phyloP scores from a whole-genome alignment of 495 filamentous ascomycete genomes.

The Cairneyella variabilis region DNA sequence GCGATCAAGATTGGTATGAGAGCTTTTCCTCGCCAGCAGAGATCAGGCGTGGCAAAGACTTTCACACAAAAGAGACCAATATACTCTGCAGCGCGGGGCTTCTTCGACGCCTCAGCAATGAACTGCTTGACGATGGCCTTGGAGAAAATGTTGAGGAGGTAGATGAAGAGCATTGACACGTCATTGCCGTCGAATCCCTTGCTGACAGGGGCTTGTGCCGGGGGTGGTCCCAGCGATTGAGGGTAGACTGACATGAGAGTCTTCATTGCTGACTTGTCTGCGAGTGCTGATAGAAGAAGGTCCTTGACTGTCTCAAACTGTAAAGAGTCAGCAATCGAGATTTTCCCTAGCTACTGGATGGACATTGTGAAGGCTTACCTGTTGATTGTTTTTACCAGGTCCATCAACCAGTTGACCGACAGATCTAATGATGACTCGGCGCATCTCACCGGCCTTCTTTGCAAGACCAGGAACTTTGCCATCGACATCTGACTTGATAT shows the following conservation, averaged over 20 bases:
- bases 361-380: conserved; percentile 42
- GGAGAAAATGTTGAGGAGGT: conserved; percentile 75
- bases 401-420: conserved; percentile 70
- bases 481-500: conserved; percentile 40
- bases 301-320: not conserved
- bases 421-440: conserved; percentile 64
- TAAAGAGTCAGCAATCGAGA: too few species aligned
- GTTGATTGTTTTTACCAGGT: conserved; percentile 55
- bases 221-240: too few species aligned
- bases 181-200: conserved; percentile 40
- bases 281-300: too few species aligned
- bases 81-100: conserved; percentile 70
- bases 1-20: conserved; percentile 86
- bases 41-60: conserved; percentile 65
- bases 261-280: too few species aligned
- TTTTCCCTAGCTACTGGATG: too few species aligned
- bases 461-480: conserved; percentile 57
- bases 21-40: conserved; percentile 64
- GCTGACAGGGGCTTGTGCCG: not conserved
- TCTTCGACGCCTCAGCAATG: conserved; percentile 66
- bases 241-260: too few species aligned
- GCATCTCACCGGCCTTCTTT: conserved; percentile 65
- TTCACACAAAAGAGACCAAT: conserved; percentile 72
- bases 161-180: conserved; percentile 69
- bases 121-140: conserved; percentile 77